These are phyloP conservation scores for Pharus latifolius DNA, from an alignment of 176 grass and related monocot genomes.

Conservation along the genomic window DNA sequence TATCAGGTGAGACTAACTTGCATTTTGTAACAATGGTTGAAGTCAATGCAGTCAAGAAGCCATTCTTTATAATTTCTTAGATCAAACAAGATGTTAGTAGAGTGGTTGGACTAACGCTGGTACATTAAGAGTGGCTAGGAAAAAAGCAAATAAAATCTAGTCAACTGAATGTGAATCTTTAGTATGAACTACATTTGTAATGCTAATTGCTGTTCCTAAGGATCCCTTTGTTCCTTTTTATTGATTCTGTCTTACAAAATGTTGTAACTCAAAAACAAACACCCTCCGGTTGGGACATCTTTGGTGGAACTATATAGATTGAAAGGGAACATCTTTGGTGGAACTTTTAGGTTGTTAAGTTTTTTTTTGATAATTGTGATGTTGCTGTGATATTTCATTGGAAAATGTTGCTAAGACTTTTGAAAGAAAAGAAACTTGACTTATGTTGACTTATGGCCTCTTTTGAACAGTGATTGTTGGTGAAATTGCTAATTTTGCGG, in stretches of 20 bases:
- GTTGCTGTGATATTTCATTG: background rate
- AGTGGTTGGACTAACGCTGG: background rate
- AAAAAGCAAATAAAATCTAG: slow-evolving; percentile 2
- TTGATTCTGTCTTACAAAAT: background rate
- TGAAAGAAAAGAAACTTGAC: slow-evolving; percentile 15
- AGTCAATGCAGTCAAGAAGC: background rate
- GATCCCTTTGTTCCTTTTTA: background rate
- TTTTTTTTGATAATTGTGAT: background rate
- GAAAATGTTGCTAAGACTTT: slow-evolving; percentile 1
- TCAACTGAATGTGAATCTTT: background rate
- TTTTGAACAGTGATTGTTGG: slow-evolving; percentile 78
- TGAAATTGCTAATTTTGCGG: slow-evolving; percentile 95
- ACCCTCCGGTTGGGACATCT: background rate
- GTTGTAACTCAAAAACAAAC: too few relatives aligned
- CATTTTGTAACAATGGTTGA: background rate
- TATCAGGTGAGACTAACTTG: background rate
- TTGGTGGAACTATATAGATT: background rate
- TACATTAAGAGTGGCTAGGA: background rate
- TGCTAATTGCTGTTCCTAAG: background rate
- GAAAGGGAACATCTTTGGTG: background rate
- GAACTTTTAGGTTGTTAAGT: background rate
- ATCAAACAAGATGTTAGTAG: background rate
- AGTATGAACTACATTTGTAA: background rate
- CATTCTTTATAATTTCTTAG: background rate
- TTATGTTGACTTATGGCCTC: slow-evolving; percentile 10